Evolutionary conservation across 345 rosid genomes (phyloP).

Genomic region (Litchi chinensis): DNA sequence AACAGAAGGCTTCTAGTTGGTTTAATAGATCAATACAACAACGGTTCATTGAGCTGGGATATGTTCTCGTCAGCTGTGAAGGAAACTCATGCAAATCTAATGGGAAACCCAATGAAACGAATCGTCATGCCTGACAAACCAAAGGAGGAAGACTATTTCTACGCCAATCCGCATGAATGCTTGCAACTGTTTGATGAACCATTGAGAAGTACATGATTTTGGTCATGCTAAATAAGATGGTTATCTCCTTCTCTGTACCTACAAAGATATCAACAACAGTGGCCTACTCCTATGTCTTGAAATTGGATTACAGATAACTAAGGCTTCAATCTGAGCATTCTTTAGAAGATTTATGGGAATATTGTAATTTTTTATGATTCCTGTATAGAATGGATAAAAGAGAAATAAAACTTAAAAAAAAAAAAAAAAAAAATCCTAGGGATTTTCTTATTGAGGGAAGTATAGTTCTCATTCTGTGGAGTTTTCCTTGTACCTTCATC

Average conservation of each 20-base stretch:
- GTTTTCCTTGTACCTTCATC: slow-evolving; percentile 4
- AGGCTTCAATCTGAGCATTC: slow-evolving; percentile 24
- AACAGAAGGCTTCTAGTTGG: slow-evolving; percentile 72
- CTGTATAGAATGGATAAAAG: slow-evolving; percentile 19
- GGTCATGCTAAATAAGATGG: slow-evolving; percentile 28
- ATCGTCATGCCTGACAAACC: slow-evolving; percentile 71
- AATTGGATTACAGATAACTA: slow-evolving; percentile 8
- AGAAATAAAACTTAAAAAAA: neutral
- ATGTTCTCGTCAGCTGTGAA: slow-evolving; percentile 72
- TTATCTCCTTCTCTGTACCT: slow-evolving; percentile 12
- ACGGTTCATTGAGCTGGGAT: slow-evolving; percentile 76
- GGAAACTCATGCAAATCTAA: slow-evolving; percentile 66
- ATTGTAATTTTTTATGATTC: slow-evolving; percentile 14
- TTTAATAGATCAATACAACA: slow-evolving; percentile 66
- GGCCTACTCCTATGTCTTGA: slow-evolving; percentile 4
- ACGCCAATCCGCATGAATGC: slow-evolving; percentile 92
- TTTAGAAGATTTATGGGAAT: slow-evolving; percentile 16
- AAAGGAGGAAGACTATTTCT: slow-evolving; percentile 95
- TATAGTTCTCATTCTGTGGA: neutral
- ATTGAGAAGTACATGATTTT: slow-evolving; percentile 42
- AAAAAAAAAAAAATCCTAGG: neutral
- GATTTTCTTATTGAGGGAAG: neutral
- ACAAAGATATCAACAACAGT: slow-evolving; percentile 19
- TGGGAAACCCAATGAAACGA: slow-evolving; percentile 75
- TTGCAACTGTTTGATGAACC: slow-evolving; percentile 78